Conservation (phyloP, 2,329 filamentous ascomycete species). For the Cladophialophora bantiana region DNA sequence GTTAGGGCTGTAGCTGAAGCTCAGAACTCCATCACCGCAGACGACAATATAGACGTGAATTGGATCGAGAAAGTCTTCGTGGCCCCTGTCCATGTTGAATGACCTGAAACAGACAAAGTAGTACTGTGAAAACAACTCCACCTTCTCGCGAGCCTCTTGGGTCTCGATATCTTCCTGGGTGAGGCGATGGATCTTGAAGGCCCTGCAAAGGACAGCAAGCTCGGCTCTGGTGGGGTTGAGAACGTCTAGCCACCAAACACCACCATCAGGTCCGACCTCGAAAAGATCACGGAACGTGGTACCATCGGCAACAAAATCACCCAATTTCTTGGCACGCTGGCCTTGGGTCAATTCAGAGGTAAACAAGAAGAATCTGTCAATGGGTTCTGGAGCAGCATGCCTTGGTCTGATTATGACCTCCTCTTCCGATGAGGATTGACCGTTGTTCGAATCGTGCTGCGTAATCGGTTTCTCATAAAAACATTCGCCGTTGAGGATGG, state of each 20-base stretch:
- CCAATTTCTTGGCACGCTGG: constrained; percentile 87
- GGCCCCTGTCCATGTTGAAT: constrained; percentile 82
- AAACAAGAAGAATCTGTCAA: constrained; percentile 94
- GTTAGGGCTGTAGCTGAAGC: constrained; percentile 90
- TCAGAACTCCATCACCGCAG: constrained; percentile 91
- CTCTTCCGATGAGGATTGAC: constrained; percentile 55
- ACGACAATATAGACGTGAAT: constrained; percentile 98
- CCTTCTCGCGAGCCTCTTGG: constrained; percentile 96
- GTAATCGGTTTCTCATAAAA: constrained; percentile 39
- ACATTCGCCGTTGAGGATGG: constrained; percentile 41
- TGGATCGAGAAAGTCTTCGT: constrained; percentile 85
- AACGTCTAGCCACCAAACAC: constrained; percentile 99
- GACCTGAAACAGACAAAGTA: constrained; percentile 98
- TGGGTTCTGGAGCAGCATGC: constrained; percentile 51
- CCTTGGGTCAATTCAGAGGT: constrained; percentile 93
- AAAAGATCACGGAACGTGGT: constrained; percentile 92
- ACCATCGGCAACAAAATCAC: constrained; percentile 84
- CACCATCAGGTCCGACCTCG: constrained; percentile 70
- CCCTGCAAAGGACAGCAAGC: constrained; percentile 84
- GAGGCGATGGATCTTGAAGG: constrained; percentile 93
- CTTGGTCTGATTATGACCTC: constrained; percentile 48
- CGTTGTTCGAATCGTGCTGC: constrained; percentile 35
- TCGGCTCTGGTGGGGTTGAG: constrained; percentile 89
- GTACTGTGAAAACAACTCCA: constrained; percentile 95
- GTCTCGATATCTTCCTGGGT: constrained; percentile 96